Base-by-base conservation (phyloP, 805 yeast genomes). In the Ogataea ramenticola region DNA sequence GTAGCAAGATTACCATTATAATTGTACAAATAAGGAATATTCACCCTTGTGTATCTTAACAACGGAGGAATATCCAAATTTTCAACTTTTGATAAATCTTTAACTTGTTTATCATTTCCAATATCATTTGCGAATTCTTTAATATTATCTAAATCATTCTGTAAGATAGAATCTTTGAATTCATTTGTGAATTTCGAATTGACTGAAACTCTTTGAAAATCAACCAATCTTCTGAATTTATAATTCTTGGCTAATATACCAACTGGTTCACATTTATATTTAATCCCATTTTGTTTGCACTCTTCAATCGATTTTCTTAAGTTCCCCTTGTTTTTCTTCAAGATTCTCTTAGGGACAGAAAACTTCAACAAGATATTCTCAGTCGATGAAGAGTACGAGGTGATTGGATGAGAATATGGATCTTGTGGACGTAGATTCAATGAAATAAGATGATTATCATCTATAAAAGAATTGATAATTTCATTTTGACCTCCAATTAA, bases 221-320 rank as follows among this genome's bases (percentile, higher is more conserved):
- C 98, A 0, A 91, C 81, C 72, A 89, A 77, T 50, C 86, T 87
- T 52, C 96, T 75, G 60, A 91, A 91, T 49, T 84, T 74, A 55
- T 80, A 82, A 16, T 82, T 82, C 46, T 78, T 74, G 52, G 79
- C 78, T 17, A 88, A 69, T 17, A 87, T 73, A 0, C 82, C 89
- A 4, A 76, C 72, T 0, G 96, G 91, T 38, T 70, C 69, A 2
- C 76, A 71, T 21, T 62, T 63, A 41, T 73, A 69, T 4, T 65
- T 51, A 9, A 56, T 49, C 27, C 27, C 27, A 6, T 49, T 46
- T 14, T 52, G 46, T 12, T 61, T 54, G 43, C 72, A 71, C 19
- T 66, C 52, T 43, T 61, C 53, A 12, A 71, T 52, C 19, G 78
- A 66, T 41, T 72, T 68, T 36, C 66, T 66, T 1, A 81, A 55